Evolutionary conservation across 2,329 filamentous ascomycete genomes (phyloP), one percentile per base, ranked within the genome.

Genomic region (Balansia obtecta): DNA sequence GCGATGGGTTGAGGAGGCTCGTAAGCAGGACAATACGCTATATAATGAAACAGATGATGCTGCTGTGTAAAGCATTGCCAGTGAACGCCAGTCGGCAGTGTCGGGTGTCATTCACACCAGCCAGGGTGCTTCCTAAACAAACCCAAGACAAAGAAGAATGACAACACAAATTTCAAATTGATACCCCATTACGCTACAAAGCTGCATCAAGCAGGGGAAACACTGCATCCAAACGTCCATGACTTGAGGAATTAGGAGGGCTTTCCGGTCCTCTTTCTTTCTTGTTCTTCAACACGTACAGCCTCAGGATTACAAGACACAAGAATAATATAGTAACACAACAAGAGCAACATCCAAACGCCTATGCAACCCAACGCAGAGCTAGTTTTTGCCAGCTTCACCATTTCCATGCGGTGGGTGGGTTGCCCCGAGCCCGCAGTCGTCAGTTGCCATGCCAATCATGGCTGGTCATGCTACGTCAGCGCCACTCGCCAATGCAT

Each of bases 401-500:
- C 34, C 34, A 9, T 15, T 12, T 37, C 15, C 34, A 12, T 15
- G 15, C 11, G 34, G 13, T 15, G 15, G 34, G 15, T 37, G 13
- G 34, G n/a, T n/a, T n/a, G n/a, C n/a, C 34, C 34, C 22, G 18
- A 20, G 16, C 16, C 40, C 18, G 22, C 9, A 42, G 42, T 30
- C 42, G 30, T 32, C 22, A 20, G 15, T 13, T 44, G 13, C n/a
- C 42, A 32, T 16, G 8, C 11, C 20, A n/a, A 44, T 44, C n/a
- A n/a, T n/a, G n/a, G 13, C 9, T 20, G 30, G 15, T 44, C 11
- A 40, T 18, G 18, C 41, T 43, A 40, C 44, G 41, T 50, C 45
- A 49, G 13, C 50, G 50, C 50, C 50, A 63, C 57, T 76, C 74
- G 16, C 75, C 76, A 47, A 80, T 68, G 49, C 75, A 78, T n/a